phyloP scores from a whole-genome alignment of 208 protist genomes.

The Phytomonas francai region DNA sequence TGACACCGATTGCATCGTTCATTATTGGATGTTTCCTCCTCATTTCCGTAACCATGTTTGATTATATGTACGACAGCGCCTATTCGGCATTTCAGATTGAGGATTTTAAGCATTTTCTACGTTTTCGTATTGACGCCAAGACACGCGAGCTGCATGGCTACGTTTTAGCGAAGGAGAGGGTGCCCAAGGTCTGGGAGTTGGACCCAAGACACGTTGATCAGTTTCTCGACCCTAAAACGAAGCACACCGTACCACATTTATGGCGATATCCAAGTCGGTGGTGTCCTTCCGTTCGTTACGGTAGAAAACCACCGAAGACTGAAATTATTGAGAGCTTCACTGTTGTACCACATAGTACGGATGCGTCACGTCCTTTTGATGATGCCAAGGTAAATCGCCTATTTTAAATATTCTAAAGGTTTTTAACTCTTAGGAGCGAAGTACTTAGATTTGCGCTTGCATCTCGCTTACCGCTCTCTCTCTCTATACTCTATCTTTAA shows the following conservation, averaged over 20 bases:
- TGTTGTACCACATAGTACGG: conserved; percentile 26
- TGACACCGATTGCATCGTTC: conserved; percentile 66
- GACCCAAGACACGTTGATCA: conserved; percentile 37
- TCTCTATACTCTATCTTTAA: conserved; percentile 4
- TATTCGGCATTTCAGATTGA: conserved; percentile 86
- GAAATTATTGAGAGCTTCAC: conserved; percentile 57
- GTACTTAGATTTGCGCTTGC: background rate
- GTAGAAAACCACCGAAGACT: conserved; percentile 10
- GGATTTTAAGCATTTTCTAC: conserved; percentile 79
- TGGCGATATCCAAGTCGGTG: conserved; percentile 54
- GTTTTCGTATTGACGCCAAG: conserved; percentile 45
- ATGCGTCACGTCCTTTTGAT: background rate
- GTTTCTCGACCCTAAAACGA: conserved; percentile 12
- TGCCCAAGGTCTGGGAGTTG: conserved; percentile 59
- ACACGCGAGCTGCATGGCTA: conserved; percentile 56
- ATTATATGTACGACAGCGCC: conserved; percentile 69
- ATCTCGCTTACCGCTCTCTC: background rate
- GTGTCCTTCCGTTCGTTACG: conserved; percentile 21
- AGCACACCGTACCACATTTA: conserved; percentile 59
- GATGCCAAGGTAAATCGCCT: background rate
- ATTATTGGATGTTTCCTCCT: conserved; percentile 71
- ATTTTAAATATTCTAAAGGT: background rate
- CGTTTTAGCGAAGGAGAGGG: conserved; percentile 48
- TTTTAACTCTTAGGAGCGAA: background rate
- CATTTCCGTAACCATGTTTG: conserved; percentile 56